phyloP scores from a whole-genome alignment of 2,329 filamentous ascomycete species.

The Fusarium concolor region DNA sequence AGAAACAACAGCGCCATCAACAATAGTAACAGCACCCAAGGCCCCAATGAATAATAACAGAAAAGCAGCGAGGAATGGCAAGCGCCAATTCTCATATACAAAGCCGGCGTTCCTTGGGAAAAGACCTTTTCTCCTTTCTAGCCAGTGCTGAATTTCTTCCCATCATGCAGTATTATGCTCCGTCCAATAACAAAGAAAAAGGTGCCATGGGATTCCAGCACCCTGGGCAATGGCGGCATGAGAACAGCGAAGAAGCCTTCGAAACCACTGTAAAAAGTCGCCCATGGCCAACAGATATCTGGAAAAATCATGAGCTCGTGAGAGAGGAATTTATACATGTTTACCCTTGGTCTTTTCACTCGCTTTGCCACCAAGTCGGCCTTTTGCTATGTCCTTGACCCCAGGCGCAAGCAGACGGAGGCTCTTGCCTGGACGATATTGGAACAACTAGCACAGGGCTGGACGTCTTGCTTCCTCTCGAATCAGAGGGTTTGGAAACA shows the following conservation, averaged over 20 bases:
- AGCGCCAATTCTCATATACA: slow-evolving; percentile 37
- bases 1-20: slow-evolving; percentile 21
- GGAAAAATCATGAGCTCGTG: slow-evolving; percentile 51
- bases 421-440: slow-evolving; percentile 3
- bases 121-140: slow-evolving; percentile 43
- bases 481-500: slow-evolving; percentile 7
- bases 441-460: slow-evolving; percentile 5
- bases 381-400: slow-evolving; percentile 23
- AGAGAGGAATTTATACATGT: slow-evolving; percentile 52
- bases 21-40: slow-evolving; percentile 28
- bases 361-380: slow-evolving; percentile 29
- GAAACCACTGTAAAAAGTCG: slow-evolving; percentile 33
- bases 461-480: slow-evolving; percentile 4
- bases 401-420: slow-evolving; percentile 5
- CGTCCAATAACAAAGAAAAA: slow-evolving; percentile 38
- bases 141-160: slow-evolving; percentile 44
- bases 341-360: slow-evolving; percentile 40
- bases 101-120: slow-evolving; percentile 23
- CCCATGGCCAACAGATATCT: slow-evolving; percentile 40
- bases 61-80: slow-evolving; percentile 32
- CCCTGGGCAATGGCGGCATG: slow-evolving; percentile 21
- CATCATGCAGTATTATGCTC: slow-evolving; percentile 40
- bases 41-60: slow-evolving; percentile 20
- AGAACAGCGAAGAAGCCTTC: slow-evolving; percentile 44
- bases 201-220: slow-evolving; percentile 4